Evolutionary conservation across 257 asterid species (phyloP).

Genomic region (Penstemon newberryi): DNA sequence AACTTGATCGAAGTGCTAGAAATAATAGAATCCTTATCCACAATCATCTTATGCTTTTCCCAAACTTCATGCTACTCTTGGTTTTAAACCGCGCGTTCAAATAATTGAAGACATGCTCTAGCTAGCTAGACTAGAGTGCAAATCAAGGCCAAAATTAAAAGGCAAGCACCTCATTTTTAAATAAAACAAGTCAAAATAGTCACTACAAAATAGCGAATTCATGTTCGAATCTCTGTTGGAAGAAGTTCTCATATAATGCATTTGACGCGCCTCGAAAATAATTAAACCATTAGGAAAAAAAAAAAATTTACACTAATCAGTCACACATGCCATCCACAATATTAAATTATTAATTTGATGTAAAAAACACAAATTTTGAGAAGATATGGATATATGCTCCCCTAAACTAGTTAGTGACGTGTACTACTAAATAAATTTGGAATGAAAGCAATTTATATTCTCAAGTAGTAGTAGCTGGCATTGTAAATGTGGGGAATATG

Average conservation of each 20-base stretch:
- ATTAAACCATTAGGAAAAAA: neutral
- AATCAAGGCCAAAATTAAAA: neutral
- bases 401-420: no score
- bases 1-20: neutral
- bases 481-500: conserved; percentile 35
- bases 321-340: conserved; percentile 43
- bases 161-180: no score
- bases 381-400: conserved; percentile 15
- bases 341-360: conserved; percentile 9
- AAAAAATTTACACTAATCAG: conserved; percentile 14
- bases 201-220: no score
- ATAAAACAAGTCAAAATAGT: no score
- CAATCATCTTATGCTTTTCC: conserved; percentile 22
- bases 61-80: conserved; percentile 6
- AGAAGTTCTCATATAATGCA: no score
- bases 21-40: conserved; percentile 29
- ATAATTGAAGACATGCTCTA: neutral
- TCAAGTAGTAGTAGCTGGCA: conserved; percentile 8
- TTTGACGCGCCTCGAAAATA: no score
- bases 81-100: conserved; percentile 19
- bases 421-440: neutral
- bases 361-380: conserved; percentile 38
- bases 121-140: neutral
- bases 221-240: no score
- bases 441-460: neutral